Conservation (phyloP, 495 filamentous ascomycete genomes). For the Baudoinia panamericana region DNA sequence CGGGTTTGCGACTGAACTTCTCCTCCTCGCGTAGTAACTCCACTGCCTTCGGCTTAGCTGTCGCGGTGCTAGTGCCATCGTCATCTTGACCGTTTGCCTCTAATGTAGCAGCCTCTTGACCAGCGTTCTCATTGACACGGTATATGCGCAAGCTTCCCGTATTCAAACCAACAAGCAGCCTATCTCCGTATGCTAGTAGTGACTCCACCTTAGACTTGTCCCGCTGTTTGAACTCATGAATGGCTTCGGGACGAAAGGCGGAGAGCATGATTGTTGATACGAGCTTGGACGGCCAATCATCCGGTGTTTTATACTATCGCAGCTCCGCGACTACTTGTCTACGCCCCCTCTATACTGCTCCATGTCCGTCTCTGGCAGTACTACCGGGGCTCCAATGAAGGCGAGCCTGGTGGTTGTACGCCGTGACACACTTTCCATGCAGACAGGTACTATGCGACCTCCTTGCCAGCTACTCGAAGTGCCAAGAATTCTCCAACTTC, state of each 20-base stretch:
- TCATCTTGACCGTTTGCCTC: constrained; percentile 24
- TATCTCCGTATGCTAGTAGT: constrained; percentile 81
- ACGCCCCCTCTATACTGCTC: too few relatives aligned
- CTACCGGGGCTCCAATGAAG: too few relatives aligned
- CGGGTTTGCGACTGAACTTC: constrained; percentile 75
- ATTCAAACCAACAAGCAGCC: constrained; percentile 79
- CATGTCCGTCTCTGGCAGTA: too few relatives aligned
- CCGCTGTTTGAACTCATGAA: constrained; percentile 87
- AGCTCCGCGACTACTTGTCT: too few relatives aligned
- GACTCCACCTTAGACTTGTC: constrained; percentile 95
- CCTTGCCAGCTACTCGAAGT: too few relatives aligned
- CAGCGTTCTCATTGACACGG: constrained; percentile 58
- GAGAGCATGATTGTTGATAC: too few relatives aligned
- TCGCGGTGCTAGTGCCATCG: constrained; percentile 27
- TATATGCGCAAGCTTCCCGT: constrained; percentile 84
- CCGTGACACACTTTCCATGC: too few relatives aligned
- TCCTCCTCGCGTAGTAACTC: constrained; percentile 82
- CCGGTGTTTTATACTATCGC: too few relatives aligned
- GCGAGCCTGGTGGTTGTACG: too few relatives aligned
- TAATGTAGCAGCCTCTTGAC: constrained; percentile 4
- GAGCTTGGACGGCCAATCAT: too few relatives aligned
- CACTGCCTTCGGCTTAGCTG: constrained; percentile 45
- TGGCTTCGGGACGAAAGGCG: constrained; percentile 89
- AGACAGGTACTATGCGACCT: too few relatives aligned
- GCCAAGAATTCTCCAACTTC: too few relatives aligned